Evolutionary conservation across 192 early-diverging fungal genomes (phyloP), one percentile per base, ranked within the genome.

Genomic region (Dimargaris xerosporica): DNA sequence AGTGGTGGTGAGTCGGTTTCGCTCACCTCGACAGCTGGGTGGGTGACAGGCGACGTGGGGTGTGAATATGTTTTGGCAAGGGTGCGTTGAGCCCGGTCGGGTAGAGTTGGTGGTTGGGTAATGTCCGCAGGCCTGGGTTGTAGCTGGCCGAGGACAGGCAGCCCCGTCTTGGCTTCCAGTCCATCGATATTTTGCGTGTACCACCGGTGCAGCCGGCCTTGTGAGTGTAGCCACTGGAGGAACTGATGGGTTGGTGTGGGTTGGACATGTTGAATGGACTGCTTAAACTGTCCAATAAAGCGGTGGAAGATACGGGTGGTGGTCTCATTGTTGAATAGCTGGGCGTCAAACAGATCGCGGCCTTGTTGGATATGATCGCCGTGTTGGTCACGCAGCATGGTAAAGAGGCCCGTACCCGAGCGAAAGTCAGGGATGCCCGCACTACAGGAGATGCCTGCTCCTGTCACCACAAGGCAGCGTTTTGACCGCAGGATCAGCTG

Each of bases 381-480:
- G 69, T 87, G 88, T 55, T 80, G 74, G 54, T 75, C 75, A 66
- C 90, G 90, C 31, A 94, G 81, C 15, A 89, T 73, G 61, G 83
- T 85, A 75, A 91, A 94, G n/a, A 94, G 75, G 41, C 91, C 91
- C 61, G 87, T 80, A 13, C 77, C 67, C 11, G 88, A 89, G 29
- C 89, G 84, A 66, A 91, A 91, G 73, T 91, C 91, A 17, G 91
- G 91, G 69, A 94, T 94, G 10, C 91, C 91, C 45, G 83, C 86
- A 62, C 83, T 82, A 51, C 89, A 88, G 29, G 89, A 91, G 54
- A 94, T 91, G 34, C 91, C 91, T n/a, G 91, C 91, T 55, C 91
- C 91, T 13, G 85, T 87, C 30, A 92, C 82, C 44, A 89, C 77
- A 26, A 91, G 53, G 28, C 71, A 71, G 41, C 78, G 69, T 68